Evolutionary conservation across 345 rosid species (phyloP).

Genomic region (Brassica carinata): DNA sequence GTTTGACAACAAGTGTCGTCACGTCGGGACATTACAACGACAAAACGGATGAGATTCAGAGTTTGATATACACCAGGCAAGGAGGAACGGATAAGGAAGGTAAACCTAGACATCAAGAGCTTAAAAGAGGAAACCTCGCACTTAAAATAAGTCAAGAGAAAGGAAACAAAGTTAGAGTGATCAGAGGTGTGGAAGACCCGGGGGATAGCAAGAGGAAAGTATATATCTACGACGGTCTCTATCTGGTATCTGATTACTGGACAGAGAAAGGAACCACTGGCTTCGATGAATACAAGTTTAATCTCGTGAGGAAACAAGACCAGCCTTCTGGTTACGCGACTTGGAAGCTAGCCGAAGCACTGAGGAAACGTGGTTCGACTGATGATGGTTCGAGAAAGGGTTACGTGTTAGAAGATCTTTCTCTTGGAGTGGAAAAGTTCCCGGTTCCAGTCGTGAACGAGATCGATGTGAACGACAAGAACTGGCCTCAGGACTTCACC

Average conservation of each 20-base stretch:
- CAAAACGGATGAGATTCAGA: conserved; percentile 47
- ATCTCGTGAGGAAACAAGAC: conserved; percentile 50
- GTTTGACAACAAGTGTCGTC: conserved; percentile 47
- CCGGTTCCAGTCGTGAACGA: conserved; percentile 72
- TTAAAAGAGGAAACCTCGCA: conserved; percentile 68
- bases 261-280: conserved; percentile 53
- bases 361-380: background rate
- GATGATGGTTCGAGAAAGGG: conserved; percentile 35
- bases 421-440: conserved; percentile 57
- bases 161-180: conserved; percentile 60
- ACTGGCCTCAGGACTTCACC: conserved; percentile 53
- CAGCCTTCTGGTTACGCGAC: conserved; percentile 51
- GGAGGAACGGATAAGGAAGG: conserved; percentile 46
- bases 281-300: conserved; percentile 52
- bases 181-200: conserved; percentile 56
- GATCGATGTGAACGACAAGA: conserved; percentile 55
- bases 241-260: conserved; percentile 51
- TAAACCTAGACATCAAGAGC: conserved; percentile 51
- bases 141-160: conserved; percentile 49
- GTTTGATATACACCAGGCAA: conserved; percentile 61
- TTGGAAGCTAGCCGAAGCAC: conserved; percentile 52
- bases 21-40: conserved; percentile 62
- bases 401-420: conserved; percentile 53
- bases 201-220: conserved; percentile 30
- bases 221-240: conserved; percentile 65